A percentile compares a stretch with the other conserved stretches of the same genome.
Conservation (phyloP, 1,284 basidiomycete genomes). For the Stygiomarasmius scandens region DNA sequence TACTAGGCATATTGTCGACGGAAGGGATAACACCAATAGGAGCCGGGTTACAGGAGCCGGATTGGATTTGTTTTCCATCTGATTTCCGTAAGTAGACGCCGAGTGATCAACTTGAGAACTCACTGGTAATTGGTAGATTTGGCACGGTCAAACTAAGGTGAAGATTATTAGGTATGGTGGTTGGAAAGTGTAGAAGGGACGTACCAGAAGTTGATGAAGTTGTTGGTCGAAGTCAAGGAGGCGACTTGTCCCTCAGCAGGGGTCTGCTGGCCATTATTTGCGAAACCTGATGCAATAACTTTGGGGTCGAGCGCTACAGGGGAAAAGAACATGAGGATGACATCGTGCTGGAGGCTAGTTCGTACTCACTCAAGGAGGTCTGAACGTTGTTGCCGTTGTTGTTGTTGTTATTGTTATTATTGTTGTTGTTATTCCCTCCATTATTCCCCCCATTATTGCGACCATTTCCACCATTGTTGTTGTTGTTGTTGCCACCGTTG, state of each 20-base stretch:
- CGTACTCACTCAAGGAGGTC: conserved; percentile 32
- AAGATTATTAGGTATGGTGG: too few relatives aligned
- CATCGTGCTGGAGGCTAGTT: neutral
- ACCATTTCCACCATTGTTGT: neutral
- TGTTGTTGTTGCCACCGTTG: neutral
- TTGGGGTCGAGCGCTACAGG: conserved; percentile 37
- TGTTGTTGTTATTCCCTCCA: neutral
- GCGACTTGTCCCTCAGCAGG: conserved; percentile 42
- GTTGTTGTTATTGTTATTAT: neutral
- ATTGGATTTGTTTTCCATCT: conserved; percentile 13
- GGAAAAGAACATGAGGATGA: neutral
- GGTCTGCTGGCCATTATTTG: conserved; percentile 41
- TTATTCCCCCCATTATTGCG: neutral
- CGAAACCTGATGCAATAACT: conserved; percentile 46
- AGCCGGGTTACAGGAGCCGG: conserved; percentile 17
- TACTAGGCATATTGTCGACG: conserved; percentile 48
- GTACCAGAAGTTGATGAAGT: conserved; percentile 61
- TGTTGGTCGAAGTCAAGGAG: conserved; percentile 54
- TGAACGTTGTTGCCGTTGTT: conserved; percentile 26
- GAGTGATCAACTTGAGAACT: neutral
- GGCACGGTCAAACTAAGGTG: conserved; percentile 29
- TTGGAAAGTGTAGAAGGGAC: too few relatives aligned
- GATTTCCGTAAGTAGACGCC: neutral
- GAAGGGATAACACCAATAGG: conserved; percentile 15
- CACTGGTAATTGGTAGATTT: conserved; percentile 23